These are phyloP conservation scores for Omphalea diandra DNA, from an alignment of 441 rosid species.

Conservation along the genomic window DNA sequence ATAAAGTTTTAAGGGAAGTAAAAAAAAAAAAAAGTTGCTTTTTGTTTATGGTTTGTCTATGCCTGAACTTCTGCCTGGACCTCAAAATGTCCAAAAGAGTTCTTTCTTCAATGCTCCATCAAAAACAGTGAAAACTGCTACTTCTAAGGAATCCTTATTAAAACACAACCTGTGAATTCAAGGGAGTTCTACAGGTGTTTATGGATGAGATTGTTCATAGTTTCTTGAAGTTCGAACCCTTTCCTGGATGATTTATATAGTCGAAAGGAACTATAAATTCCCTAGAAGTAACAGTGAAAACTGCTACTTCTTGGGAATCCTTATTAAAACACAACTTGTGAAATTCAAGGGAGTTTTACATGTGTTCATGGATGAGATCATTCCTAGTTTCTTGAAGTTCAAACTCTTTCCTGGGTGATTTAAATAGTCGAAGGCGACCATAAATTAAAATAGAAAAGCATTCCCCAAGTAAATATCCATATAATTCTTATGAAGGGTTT, in stretches of 20 bases:
- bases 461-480: not conserved
- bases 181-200: not conserved
- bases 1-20: not conserved
- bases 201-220: conserved; percentile 9
- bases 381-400: conserved; percentile 2
- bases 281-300: not conserved
- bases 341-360: not conserved
- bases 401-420: not conserved
- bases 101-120: not conserved
- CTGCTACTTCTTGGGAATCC: too few relatives aligned
- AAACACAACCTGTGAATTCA: not conserved
- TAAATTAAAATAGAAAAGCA: not conserved
- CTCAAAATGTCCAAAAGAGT: not conserved
- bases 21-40: not conserved
- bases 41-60: not conserved
- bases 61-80: not conserved
- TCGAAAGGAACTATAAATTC: not conserved
- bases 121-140: not conserved
- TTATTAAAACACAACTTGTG: not conserved
- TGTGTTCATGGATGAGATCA: conserved; percentile 14
- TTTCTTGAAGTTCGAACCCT: conserved; percentile 1
- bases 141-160: not conserved
- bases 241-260: not conserved
- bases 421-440: not conserved
- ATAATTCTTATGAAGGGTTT: not conserved